Base-by-base conservation (phyloP, 148 eudicot species). In the Euryodendron excelsum region DNA sequence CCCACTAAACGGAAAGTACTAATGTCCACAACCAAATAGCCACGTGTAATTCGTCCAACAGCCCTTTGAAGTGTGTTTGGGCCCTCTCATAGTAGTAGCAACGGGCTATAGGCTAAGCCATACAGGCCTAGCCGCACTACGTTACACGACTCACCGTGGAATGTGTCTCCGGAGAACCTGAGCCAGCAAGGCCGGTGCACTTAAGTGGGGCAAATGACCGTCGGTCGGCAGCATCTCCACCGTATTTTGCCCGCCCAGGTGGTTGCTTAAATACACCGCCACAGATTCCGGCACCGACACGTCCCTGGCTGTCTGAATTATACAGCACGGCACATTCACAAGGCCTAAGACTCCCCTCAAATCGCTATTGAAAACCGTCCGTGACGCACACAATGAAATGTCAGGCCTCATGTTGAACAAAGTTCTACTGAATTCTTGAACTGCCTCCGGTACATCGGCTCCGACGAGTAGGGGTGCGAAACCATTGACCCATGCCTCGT, bases 351-450 rank as follows among this genome's bases (percentile, higher is more conserved):
- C 85, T 17, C 91, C 94, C 25, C 99, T 75, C 14, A 93, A 78
- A 56, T 96, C 99, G 67, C 93, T 85, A 66, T 87, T 88, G 74
- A 93, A 93, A 1, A 95, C 96, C 0, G 87, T 85, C 37, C 91
- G 82, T 5, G 92, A 90, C 9, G 90, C 99, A 73, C 86, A 91
- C 5, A 95, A 82, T 0, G 99, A 82, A 9, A 95, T 95, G 72
- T 95, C 97, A 0, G 97, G 99, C 80, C 99, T 84, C 97, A 96
- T 93, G 81, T 93, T 96, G 88, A 96, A 93, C 27, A 96, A 66
- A 0, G 99, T 96, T 69, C 99, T 85, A 81, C 99, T 96, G 77
- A 93, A 96, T 64, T 96, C 99, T 0, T 86, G 84, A 36, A 96
- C 99, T n/a, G 94, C 99, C 0, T 87, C 86, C 6, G 99, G 98